phyloP scores from a whole-genome alignment of 352 stramenopile species.

The Pythium diclinum region DNA sequence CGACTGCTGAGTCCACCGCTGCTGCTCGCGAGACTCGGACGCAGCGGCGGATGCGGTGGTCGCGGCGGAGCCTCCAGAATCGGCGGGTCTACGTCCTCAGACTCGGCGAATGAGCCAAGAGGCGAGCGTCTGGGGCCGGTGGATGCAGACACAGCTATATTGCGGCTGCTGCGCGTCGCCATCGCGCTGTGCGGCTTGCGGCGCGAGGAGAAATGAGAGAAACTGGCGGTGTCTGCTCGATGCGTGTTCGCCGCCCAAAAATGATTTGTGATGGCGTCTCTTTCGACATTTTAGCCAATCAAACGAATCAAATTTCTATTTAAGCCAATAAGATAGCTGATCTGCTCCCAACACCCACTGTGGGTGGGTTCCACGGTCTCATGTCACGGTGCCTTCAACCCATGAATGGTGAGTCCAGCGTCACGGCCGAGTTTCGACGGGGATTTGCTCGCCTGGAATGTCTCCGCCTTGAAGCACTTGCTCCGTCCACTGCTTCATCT shows the following conservation, averaged over 20 bases:
- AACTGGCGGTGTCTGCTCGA: not conserved
- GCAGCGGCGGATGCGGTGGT: not conserved
- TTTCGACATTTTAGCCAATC: constrained; percentile 12
- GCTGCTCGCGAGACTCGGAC: constrained; percentile 13
- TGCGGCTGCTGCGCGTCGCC: not conserved
- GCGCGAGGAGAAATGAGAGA: not conserved
- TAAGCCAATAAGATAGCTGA: constrained; percentile 2
- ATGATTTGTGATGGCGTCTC: not conserved
- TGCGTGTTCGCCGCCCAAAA: not conserved
- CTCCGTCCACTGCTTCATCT: constrained; percentile 46
- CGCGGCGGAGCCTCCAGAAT: constrained; percentile 9
- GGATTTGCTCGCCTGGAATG: not conserved
- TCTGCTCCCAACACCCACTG: not conserved
- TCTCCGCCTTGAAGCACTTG: not conserved
- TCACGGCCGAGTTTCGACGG: not conserved
- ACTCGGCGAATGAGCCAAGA: constrained; percentile 6
- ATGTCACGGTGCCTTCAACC: not conserved
- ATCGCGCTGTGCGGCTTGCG: not conserved
- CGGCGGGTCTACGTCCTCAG: constrained; percentile 3
- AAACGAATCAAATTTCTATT: not conserved
- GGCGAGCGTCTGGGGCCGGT: not conserved
- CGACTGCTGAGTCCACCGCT: constrained; percentile 11
- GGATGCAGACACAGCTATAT: not conserved
- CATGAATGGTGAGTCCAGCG: not conserved
- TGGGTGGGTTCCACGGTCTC: not conserved